Evolutionary conservation across 129 eudicot genomes (phyloP), one percentile per base, ranked within the genome.

Genomic region (Ambrosia artemisiifolia): DNA sequence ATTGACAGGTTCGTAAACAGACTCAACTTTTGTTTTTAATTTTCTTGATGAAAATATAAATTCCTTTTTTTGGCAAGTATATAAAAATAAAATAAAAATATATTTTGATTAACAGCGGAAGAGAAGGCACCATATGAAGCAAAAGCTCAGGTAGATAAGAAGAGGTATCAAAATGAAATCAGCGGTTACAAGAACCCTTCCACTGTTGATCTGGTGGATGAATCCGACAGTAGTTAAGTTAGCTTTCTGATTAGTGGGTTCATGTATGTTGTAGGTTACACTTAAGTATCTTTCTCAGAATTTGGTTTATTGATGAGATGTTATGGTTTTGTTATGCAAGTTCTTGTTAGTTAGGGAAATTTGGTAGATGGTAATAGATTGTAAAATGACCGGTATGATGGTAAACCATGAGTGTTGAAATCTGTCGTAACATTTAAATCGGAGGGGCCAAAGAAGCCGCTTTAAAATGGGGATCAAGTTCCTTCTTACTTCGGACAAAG

Each of bases 91-190:
- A 16, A 33, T 59, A 14, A 11, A 40, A 43, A 18, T 32, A 6
- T 12, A 30, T 38, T 17, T 16, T 53, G 11, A 12, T 65, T 28
- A 63, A 72, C 85, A 90, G 95, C 85, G 19, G 97, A 86, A 76
- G 95, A 90, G 80, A 90, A 83, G 82, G 96, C 78, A 71, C 92
- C 92, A 51, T 93, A 83, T 50, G 96, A 89, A 80, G 91, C 88
- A 55, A 87, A 59, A 70, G 98, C 98, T 5, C 85, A 75, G 66
- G 90, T 83, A 33, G 98, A 89, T 71, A 93, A 89, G 78, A 82
- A 84, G 72, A 89, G 97, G 18, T 94, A 90, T 72, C 78, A 11
- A 30, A 96, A 79, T 63, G 80, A 88, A 81, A 83, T 90, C 14
- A 84, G 80, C 48, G 97, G 75, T n/a, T 95, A 95, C 75, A 90